These are phyloP conservation scores for Noccaea caerulescens DNA, from an alignment of 345 rosid genomes.

Conservation along the genomic window DNA sequence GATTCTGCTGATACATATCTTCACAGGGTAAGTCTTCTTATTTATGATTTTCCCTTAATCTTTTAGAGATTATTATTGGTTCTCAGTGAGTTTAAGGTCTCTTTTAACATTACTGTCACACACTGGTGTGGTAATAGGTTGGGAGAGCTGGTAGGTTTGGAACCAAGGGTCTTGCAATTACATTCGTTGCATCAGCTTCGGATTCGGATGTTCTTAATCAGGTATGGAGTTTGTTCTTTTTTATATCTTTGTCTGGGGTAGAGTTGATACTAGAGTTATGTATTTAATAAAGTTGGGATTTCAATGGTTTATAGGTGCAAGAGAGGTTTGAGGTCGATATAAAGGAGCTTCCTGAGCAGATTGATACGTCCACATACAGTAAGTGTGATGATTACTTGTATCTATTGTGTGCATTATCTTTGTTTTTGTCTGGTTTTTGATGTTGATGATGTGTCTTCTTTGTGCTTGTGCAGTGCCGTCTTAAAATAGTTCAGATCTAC, in stretches of 20 bases:
- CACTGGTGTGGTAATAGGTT: constrained; percentile 53
- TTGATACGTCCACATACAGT: constrained; percentile 93
- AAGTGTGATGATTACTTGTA: constrained; percentile 29
- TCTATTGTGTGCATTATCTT: not conserved
- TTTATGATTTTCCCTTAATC: not conserved
- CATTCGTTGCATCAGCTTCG: constrained; percentile 88
- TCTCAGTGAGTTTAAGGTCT: not conserved
- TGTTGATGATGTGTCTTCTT: not conserved
- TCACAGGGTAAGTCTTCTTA: constrained; percentile 69
- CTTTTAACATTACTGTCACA: not conserved
- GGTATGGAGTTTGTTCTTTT: constrained; percentile 48
- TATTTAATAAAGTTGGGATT: not conserved
- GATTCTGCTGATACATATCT: constrained; percentile 98
- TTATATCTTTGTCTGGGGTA: not conserved
- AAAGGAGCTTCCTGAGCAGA: constrained; percentile 96
- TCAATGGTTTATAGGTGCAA: constrained; percentile 61
- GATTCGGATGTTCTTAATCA: constrained; percentile 94
- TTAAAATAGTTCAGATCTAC: not conserved
- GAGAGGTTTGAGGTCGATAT: constrained; percentile 96
- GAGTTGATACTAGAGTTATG: not conserved
- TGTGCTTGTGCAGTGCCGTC: constrained; percentile 22
- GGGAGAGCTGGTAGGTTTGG: constrained; percentile 99
- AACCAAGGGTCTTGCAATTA: constrained; percentile 96
- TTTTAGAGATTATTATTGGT: not conserved
- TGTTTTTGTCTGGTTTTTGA: not conserved